Percentiles rank a stretch among this genome's conserved stretches.
Conservation (phyloP, 192 early-diverging fungal species). For the Anaeromyces robustus region DNA sequence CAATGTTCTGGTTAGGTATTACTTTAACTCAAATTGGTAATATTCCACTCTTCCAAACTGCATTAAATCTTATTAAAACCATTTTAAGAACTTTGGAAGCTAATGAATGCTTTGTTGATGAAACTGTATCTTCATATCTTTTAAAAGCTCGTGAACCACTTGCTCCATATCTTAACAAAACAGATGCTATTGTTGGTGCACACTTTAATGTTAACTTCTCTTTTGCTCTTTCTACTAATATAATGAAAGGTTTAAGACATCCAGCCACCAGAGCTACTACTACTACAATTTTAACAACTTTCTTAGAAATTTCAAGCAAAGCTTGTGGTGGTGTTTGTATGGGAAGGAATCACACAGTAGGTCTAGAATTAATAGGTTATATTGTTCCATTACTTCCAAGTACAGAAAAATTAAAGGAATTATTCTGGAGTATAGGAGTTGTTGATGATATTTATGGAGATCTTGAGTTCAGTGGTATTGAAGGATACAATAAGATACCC, state of each 20-base stretch:
- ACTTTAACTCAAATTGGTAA: slow-evolving; percentile 76
- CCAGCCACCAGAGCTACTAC: slow-evolving; percentile 57
- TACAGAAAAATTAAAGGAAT: slow-evolving; percentile 24
- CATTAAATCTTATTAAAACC: slow-evolving; percentile 48
- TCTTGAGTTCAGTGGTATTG: slow-evolving; percentile 2
- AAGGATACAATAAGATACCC: slow-evolving; percentile 13
- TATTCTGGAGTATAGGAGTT: slow-evolving; percentile 16
- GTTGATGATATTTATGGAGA: slow-evolving; percentile 6
- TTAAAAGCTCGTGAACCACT: slow-evolving; percentile 55
- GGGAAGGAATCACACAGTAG: background rate
- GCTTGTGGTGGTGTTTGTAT: slow-evolving; percentile 12
- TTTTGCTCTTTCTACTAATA: slow-evolving; percentile 61
- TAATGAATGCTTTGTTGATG: slow-evolving; percentile 45
- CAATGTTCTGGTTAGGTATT: slow-evolving; percentile 84
- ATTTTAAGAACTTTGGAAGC: slow-evolving; percentile 62
- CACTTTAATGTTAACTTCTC: slow-evolving; percentile 77
- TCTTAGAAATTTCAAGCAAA: slow-evolving; percentile 56
- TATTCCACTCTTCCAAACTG: slow-evolving; percentile 58
- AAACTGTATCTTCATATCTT: slow-evolving; percentile 55
- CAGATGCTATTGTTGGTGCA: slow-evolving; percentile 61
- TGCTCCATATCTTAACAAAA: slow-evolving; percentile 44
- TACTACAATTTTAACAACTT: slow-evolving; percentile 46
- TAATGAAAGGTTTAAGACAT: slow-evolving; percentile 72
- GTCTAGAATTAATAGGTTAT: slow-evolving; percentile 51
- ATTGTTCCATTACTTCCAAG: slow-evolving; percentile 64